A percentile compares a stretch with the other conserved stretches of the same genome.
These are phyloP conservation scores for Cordyceps javanica DNA, from an alignment of 2,329 filamentous ascomycete species.

Conservation along the genomic window DNA sequence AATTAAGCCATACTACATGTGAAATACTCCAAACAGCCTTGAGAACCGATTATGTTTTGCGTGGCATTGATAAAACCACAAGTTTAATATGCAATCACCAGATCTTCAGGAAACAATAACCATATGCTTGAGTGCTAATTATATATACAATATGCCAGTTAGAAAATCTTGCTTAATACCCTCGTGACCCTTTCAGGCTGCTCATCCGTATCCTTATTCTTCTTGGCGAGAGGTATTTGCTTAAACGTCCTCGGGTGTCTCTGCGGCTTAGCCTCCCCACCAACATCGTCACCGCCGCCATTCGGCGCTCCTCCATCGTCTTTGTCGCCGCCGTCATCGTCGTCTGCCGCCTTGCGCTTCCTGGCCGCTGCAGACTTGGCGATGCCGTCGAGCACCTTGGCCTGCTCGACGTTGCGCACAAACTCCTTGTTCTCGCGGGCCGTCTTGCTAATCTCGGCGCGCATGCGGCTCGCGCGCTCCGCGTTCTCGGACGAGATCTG, in stretches of 20 bases:
- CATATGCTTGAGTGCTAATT: slow-evolving; percentile 9
- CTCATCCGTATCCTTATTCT: slow-evolving; percentile 35
- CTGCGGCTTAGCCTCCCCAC: slow-evolving; percentile 17
- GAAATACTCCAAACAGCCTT: too few species aligned
- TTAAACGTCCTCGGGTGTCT: slow-evolving; percentile 49
- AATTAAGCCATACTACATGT: too few species aligned
- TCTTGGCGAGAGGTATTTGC: slow-evolving; percentile 56
- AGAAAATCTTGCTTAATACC: slow-evolving; percentile 62
- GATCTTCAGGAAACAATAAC: background rate
- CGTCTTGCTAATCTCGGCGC: slow-evolving; percentile 69
- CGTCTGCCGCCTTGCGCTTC: slow-evolving; percentile 33
- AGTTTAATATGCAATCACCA: slow-evolving; percentile 11
- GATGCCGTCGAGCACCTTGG: slow-evolving; percentile 73
- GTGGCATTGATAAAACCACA: too few species aligned
- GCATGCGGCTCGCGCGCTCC: slow-evolving; percentile 67
- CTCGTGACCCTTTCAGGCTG: slow-evolving; percentile 53
- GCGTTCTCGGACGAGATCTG: slow-evolving; percentile 79
- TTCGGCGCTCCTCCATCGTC: slow-evolving; percentile 23
- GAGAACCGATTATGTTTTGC: background rate
- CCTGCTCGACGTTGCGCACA: slow-evolving; percentile 69
- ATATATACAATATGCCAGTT: slow-evolving; percentile 14
- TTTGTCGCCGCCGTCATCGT: slow-evolving; percentile 17
- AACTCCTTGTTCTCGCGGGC: slow-evolving; percentile 78
- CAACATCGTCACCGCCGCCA: slow-evolving; percentile 16
- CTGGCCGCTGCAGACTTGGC: slow-evolving; percentile 37